A percentile compares a stretch with the other conserved stretches of the same genome.
These are phyloP conservation scores for Cytospora paraplurivora DNA, from an alignment of 2,329 filamentous ascomycete species.

Conservation along the genomic window DNA sequence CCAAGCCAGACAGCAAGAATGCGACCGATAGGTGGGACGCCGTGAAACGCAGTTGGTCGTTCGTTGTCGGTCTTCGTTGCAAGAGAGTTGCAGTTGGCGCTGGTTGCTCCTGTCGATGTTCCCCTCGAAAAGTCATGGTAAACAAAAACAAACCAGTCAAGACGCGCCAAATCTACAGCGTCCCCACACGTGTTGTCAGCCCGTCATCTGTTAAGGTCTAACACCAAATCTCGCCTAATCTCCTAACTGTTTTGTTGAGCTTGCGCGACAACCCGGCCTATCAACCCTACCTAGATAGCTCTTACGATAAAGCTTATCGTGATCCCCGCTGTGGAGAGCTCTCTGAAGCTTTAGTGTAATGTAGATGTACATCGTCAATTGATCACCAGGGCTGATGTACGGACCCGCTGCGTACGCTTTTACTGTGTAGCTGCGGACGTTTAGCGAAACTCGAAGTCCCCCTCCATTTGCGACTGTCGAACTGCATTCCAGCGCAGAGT, in stretches of 20 bases:
- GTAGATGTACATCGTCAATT: no score
- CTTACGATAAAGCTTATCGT: no score
- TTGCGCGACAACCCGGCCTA: neutral
- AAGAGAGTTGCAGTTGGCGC: neutral
- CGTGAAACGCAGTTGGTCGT: neutral
- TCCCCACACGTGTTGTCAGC: neutral
- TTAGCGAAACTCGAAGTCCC: neutral
- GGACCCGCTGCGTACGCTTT: no score
- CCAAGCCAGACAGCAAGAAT: constrained; percentile 14
- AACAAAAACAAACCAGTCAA: constrained; percentile 23
- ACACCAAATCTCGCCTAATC: neutral
- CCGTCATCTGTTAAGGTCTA: neutral
- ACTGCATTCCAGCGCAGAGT: neutral
- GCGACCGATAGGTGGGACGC: constrained; percentile 18
- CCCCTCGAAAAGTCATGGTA: constrained; percentile 19
- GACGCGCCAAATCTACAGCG: constrained; percentile 3
- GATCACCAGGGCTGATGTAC: no score
- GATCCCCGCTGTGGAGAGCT: no score
- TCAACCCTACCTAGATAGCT: no score
- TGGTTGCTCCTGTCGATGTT: constrained; percentile 14
- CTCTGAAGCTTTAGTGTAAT: no score
- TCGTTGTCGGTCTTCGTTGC: constrained; percentile 12
- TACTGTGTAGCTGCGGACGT: neutral
- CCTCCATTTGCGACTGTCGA: neutral
- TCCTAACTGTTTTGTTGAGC: neutral